A percentile compares a stretch with the other conserved stretches of the same genome.
Conservation (phyloP, 345 rosid species). For the Camelina sativa region DNA sequence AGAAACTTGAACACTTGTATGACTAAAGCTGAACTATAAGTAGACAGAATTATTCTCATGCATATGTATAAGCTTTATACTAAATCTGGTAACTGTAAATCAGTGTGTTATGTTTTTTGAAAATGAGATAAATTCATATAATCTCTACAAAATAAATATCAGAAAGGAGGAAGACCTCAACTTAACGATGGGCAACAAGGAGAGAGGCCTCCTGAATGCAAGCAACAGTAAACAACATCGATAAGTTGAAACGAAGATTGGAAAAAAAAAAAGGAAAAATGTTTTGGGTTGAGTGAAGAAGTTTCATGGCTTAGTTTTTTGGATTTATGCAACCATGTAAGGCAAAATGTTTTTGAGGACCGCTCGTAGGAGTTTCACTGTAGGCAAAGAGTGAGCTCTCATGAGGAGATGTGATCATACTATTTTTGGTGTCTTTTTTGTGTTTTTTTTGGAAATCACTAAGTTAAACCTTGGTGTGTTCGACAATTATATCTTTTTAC, state of each 20-base stretch:
- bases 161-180: slow-evolving; percentile 65
- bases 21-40: background rate
- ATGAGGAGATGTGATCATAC: slow-evolving; percentile 8
- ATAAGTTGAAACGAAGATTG: background rate
- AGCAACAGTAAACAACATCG: slow-evolving; percentile 69
- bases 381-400: slow-evolving; percentile 26
- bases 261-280: background rate
- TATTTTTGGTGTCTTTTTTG: background rate
- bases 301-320: slow-evolving; percentile 17
- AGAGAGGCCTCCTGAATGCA: slow-evolving; percentile 96
- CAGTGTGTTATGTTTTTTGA: slow-evolving; percentile 9
- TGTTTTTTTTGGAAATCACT: background rate
- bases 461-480: slow-evolving; percentile 2
- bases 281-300: slow-evolving; percentile 29
- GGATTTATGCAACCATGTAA: slow-evolving; percentile 10
- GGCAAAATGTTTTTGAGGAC: slow-evolving; percentile 25
- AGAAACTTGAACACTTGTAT: background rate
- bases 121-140: background rate
- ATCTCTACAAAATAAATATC: background rate
- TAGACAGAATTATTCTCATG: background rate
- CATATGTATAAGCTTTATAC: slow-evolving; percentile 16
- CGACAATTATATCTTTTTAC: slow-evolving; percentile 3
- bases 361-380: slow-evolving; percentile 15
- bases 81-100: background rate
- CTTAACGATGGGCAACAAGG: slow-evolving; percentile 66